phyloP scores from a whole-genome alignment of 116 monocot genomes.

The Iris pallida region DNA sequence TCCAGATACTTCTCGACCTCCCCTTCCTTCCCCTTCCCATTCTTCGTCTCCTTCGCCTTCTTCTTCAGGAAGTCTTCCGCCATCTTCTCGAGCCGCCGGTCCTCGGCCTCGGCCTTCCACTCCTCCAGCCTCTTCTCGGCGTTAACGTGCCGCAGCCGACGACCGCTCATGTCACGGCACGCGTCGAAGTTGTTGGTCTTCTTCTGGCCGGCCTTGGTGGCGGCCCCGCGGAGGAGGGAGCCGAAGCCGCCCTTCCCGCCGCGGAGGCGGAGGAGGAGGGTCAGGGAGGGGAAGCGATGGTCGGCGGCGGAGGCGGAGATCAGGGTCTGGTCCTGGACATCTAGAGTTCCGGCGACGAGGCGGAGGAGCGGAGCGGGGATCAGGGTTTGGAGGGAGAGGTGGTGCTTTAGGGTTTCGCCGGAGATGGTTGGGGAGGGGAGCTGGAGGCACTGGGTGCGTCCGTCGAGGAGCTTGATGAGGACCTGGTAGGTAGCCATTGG shows the following conservation, averaged over 20 bases:
- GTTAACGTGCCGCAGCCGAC: slow-evolving; percentile 86
- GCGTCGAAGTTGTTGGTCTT: slow-evolving; percentile 99
- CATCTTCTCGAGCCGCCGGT: slow-evolving; percentile 68
- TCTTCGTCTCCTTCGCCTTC: slow-evolving; percentile 71
- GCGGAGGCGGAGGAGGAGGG: slow-evolving; percentile 68
- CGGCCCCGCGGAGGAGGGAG: slow-evolving; percentile 88
- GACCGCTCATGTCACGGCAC: slow-evolving; percentile 92
- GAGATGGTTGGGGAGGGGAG: slow-evolving; percentile 52
- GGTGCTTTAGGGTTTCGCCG: slow-evolving; percentile 42
- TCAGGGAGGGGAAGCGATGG: slow-evolving; percentile 47
- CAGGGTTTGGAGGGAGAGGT: slow-evolving; percentile 20
- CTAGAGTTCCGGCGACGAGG: slow-evolving; percentile 46
- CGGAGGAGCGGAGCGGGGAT: slow-evolving; percentile 53
- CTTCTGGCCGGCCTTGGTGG: slow-evolving; percentile 97
- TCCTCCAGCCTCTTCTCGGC: slow-evolving; percentile 94
- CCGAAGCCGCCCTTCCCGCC: slow-evolving; percentile 98
- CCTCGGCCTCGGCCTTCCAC: slow-evolving; percentile 81
- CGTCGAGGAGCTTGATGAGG: slow-evolving; percentile 70
- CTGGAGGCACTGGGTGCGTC: slow-evolving; percentile 60
- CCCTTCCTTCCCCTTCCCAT: slow-evolving; percentile 30
- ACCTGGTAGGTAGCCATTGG: slow-evolving; percentile 73
- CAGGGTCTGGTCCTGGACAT: slow-evolving; percentile 41
- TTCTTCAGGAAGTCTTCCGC: slow-evolving; percentile 90
- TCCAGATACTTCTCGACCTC: slow-evolving; percentile 69
- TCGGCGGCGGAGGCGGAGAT: slow-evolving; percentile 34